Conservation (phyloP, 1,284 basidiomycete genomes). For the Athelia sp. region DNA sequence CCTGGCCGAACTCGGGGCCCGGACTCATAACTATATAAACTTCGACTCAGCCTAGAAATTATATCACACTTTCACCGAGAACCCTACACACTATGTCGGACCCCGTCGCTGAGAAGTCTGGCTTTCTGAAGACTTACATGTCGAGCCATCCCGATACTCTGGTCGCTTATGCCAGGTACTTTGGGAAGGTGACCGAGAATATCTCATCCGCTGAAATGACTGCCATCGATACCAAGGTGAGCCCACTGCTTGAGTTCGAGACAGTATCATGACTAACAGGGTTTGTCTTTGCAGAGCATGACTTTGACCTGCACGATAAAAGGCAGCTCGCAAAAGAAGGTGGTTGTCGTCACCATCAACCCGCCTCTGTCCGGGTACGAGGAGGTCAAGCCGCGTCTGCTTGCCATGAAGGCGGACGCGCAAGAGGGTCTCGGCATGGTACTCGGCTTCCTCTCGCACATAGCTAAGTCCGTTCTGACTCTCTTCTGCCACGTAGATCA, state of each 20-base stretch:
- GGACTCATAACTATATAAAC: too few relatives aligned
- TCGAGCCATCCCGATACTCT: conserved; percentile 45
- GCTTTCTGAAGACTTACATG: conserved; percentile 48
- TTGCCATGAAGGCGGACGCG: conserved; percentile 43
- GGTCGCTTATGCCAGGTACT: conserved; percentile 38
- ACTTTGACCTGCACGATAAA: conserved; percentile 33
- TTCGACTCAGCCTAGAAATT: too few relatives aligned
- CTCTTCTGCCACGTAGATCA: conserved; percentile 22
- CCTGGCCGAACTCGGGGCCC: too few relatives aligned
- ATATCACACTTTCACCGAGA: too few relatives aligned
- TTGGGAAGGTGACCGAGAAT: conserved; percentile 30
- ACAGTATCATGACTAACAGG: not conserved
- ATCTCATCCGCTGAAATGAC: conserved; percentile 33
- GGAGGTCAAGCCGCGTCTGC: conserved; percentile 43
- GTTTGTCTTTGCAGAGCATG: conserved; percentile 34
- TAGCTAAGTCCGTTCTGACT: not conserved
- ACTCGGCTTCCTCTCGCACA: not conserved
- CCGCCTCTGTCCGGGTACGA: conserved; percentile 42
- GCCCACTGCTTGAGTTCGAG: not conserved
- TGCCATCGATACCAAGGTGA: conserved; percentile 37
- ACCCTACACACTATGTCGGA: conserved; percentile 26
- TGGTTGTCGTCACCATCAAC: conserved; percentile 34
- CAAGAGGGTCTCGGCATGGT: conserved; percentile 45
- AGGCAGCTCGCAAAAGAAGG: conserved; percentile 17
- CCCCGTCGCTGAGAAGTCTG: conserved; percentile 39